A percentile compares a stretch with the other conserved stretches of the same genome.
Evolutionary conservation across 306 rosid genomes (phyloP).

Genomic region (Parietaria judaica): DNA sequence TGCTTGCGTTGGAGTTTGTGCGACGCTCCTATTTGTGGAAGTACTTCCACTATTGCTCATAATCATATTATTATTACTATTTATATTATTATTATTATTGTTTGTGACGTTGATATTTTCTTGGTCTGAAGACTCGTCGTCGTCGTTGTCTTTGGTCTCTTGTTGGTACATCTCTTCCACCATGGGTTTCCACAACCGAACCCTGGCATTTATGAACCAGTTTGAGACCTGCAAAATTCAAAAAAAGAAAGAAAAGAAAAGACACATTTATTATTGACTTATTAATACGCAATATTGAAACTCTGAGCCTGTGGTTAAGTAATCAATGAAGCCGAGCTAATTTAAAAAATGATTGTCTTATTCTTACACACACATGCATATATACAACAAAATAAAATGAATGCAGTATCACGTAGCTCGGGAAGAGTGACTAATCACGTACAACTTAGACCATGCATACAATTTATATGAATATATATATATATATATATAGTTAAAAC

Average conservation of each 20-base stretch:
- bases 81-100: conserved; percentile 4
- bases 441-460: no score
- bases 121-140: conserved; percentile 9
- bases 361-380: background rate
- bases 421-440: no score
- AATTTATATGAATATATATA: background rate
- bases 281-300: no score
- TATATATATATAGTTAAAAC: background rate
- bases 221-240: conserved; percentile 66
- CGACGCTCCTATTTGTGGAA: conserved; percentile 6
- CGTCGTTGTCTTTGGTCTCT: conserved; percentile 58
- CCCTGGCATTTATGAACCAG: conserved; percentile 99
- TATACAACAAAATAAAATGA: background rate
- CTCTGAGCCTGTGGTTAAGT: background rate
- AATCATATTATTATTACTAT: background rate
- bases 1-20: conserved; percentile 54
- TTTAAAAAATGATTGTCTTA: background rate
- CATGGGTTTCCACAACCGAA: conserved; percentile 99
- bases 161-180: conserved; percentile 99
- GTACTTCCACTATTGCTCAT: background rate
- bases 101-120: background rate
- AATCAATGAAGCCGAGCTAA: no score
- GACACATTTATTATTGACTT: background rate
- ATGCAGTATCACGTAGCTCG: background rate
- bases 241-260: background rate